Percentiles rank a stretch among this genome's conserved stretches.
These are phyloP conservation scores for Tetraselmis chui DNA, from an alignment of 139 green algal genomes.

Conservation along the genomic window DNA sequence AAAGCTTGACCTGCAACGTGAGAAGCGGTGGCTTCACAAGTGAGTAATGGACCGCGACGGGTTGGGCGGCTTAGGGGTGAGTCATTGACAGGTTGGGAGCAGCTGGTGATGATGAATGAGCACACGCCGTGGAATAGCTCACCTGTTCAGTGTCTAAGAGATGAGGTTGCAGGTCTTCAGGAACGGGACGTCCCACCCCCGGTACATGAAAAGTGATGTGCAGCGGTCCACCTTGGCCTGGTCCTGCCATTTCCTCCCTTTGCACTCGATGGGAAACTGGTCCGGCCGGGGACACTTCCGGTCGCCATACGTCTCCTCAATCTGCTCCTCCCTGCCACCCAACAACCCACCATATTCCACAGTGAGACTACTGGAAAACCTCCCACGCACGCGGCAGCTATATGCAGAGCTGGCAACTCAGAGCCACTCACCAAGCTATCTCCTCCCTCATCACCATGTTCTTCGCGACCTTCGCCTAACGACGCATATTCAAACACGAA, in stretches of 20 bases:
- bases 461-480: background rate
- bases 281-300: background rate
- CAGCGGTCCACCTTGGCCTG: background rate
- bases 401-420: too few species aligned
- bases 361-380: too few species aligned
- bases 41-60: too few species aligned
- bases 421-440: background rate
- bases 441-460: background rate
- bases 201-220: background rate
- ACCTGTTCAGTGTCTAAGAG: too few species aligned
- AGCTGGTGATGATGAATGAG: too few species aligned
- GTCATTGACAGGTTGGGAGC: too few species aligned
- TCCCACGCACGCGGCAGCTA: too few species aligned
- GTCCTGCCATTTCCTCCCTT: background rate
- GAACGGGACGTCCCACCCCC: background rate
- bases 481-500: background rate
- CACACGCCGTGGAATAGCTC: too few species aligned
- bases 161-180: background rate
- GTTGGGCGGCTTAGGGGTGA: too few species aligned
- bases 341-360: too few species aligned
- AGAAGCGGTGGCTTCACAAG: too few species aligned
- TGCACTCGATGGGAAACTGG: background rate
- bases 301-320: background rate
- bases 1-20: too few species aligned
- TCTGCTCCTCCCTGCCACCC: background rate